phyloP scores from a whole-genome alignment of 2,329 filamentous ascomycete genomes.

The Fonsecaea nubica region DNA sequence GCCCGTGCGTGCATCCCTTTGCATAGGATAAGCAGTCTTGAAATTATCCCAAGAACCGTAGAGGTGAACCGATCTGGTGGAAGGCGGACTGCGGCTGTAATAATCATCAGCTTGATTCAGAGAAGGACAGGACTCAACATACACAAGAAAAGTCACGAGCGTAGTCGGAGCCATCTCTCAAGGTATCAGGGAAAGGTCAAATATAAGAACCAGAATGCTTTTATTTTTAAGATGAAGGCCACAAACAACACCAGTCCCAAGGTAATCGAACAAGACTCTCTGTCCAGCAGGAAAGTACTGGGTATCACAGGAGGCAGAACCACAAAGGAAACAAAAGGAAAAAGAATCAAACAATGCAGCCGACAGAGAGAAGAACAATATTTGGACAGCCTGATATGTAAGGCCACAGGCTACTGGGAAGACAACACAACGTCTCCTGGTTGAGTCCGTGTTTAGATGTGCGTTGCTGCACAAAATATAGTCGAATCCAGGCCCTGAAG shows the following conservation, averaged over 20 bases:
- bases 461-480: conserved; percentile 24
- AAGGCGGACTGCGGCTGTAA: conserved; percentile 47
- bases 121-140: conserved; percentile 24
- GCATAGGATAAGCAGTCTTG: conserved; percentile 76
- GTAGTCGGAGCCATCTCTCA: conserved; percentile 41
- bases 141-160: conserved; percentile 45
- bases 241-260: background rate
- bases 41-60: conserved; percentile 98
- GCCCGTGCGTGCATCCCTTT: conserved; percentile 77
- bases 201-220: conserved; percentile 12
- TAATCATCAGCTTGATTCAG: conserved; percentile 36
- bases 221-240: background rate
- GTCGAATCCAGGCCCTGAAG: conserved; percentile 1
- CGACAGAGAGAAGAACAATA: conserved; percentile 4
- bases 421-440: conserved; percentile 18
- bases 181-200: conserved; percentile 21
- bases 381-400: conserved; percentile 9
- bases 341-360: background rate
- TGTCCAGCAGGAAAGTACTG: conserved; percentile 20
- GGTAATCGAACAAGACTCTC: conserved; percentile 2
- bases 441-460: conserved; percentile 13
- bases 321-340: background rate
- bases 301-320: conserved; percentile 15
- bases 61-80: conserved; percentile 70
- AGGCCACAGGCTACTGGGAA: conserved; percentile 25